phyloP scores from a whole-genome alignment of 345 rosid species.

The Citrus cavaleriei region DNA sequence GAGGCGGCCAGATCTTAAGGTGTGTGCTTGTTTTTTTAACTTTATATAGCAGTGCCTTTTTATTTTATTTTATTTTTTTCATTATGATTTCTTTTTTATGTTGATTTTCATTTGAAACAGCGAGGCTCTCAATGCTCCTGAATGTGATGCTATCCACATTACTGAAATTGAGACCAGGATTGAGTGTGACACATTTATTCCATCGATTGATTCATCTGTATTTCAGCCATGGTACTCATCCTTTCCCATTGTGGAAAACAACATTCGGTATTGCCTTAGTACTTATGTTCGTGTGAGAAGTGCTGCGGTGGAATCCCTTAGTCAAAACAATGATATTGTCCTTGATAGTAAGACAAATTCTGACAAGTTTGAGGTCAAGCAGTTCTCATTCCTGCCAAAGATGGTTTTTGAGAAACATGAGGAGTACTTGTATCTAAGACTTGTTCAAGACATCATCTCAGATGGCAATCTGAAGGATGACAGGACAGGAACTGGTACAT shows the following conservation, averaged over 20 bases:
- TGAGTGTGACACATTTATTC: conserved; percentile 89
- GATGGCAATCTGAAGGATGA: conserved; percentile 63
- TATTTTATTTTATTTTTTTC: neutral
- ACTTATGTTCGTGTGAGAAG: conserved; percentile 75
- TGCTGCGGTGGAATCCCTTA: conserved; percentile 31
- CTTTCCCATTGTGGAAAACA: conserved; percentile 63
- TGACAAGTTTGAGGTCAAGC: conserved; percentile 51
- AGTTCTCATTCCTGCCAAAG: conserved; percentile 67
- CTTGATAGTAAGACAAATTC: conserved; percentile 27
- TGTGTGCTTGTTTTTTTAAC: conserved; percentile 13
- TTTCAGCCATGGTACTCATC: conserved; percentile 93
- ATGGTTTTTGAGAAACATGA: conserved; percentile 71
- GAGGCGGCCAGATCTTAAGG: conserved; percentile 87
- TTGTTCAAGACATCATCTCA: conserved; percentile 61
- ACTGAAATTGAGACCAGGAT: conserved; percentile 73
- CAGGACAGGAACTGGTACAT: conserved; percentile 84
- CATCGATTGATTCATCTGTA: conserved; percentile 56
- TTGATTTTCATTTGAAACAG: conserved; percentile 36
- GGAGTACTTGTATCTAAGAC: conserved; percentile 63
- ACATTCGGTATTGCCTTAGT: conserved; percentile 52
- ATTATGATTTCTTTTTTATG: neutral
- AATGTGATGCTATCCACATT: conserved; percentile 83
- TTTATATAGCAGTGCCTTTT: no score
- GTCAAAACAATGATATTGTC: conserved; percentile 27
- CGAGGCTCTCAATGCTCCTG: conserved; percentile 70